Evolutionary conservation across 176 grass and related monocot species (phyloP).

Genomic region (Carex scoparia): DNA sequence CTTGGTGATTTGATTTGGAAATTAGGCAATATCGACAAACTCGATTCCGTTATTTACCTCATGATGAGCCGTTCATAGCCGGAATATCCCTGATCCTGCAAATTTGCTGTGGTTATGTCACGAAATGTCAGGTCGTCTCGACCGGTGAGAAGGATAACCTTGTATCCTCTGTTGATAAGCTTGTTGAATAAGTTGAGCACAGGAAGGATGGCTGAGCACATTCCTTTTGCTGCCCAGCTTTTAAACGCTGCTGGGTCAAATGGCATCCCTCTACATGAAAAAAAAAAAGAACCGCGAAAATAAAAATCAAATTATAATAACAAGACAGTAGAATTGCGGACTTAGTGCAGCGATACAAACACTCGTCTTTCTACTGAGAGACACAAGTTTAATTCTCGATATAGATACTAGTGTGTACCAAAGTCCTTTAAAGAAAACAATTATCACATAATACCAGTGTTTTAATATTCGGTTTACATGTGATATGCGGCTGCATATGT

Average conservation of each 20-base stretch:
- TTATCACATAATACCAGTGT: no score
- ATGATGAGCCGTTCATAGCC: constrained; percentile 76
- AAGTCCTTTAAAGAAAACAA: no score
- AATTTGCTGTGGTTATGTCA: constrained; percentile 42
- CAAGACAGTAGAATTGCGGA: no score
- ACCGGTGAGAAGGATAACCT: constrained; percentile 73
- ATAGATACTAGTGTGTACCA: no score
- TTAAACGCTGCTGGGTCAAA: constrained; percentile 65
- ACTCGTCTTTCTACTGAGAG: no score
- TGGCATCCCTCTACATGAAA: constrained; percentile 37
- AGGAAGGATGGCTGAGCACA: constrained; percentile 48
- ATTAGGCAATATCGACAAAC: background rate
- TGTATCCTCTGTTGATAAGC: constrained; percentile 55
- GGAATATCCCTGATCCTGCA: constrained; percentile 52
- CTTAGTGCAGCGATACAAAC: no score
- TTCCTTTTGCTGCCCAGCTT: constrained; percentile 51
- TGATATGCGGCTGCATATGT: no score
- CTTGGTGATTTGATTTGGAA: background rate
- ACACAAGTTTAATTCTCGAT: no score
- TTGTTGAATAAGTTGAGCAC: constrained; percentile 42
- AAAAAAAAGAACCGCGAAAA: background rate
- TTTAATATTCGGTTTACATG: no score
- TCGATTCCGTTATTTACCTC: constrained; percentile 36
- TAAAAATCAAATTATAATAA: background rate
- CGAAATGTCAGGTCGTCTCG: constrained; percentile 54